Evolutionary conservation across 192 early-diverging fungal species (phyloP), one percentile per base, ranked within the genome.

Genomic region (Chytriomyces hyalinus): DNA sequence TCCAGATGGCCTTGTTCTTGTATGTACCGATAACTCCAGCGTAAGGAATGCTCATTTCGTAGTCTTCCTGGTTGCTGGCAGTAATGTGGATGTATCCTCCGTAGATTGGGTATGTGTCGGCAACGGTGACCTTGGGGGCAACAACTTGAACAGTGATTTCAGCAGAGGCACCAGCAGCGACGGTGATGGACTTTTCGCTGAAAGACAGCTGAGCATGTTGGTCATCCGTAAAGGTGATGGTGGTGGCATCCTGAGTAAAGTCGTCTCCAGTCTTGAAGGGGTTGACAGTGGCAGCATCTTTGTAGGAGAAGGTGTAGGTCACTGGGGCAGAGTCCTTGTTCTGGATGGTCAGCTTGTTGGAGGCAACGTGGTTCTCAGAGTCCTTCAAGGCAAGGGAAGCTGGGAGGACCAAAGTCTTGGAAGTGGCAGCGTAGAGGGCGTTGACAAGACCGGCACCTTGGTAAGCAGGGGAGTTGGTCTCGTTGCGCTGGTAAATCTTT

Each of bases 401-500:
- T 4, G 94, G 93, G 6, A 73, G 79, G 43, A 93, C 78, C 1
- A 77, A 47, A 1, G 81, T 80, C 9, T 84, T 83, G 5, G 90
- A 75, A 7, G 45, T 81, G 61, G 94, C 47, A 5, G 94, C 88
- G 46, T 86, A 70, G 53, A 80, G 84, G 51, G 93, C 74, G 80
- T 94, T 87, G 44, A 97, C 82, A 36, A 96, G 82, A 15, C 95
- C 95, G 47, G 83, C 83, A 13, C 93, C 93, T 76, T 92, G 91
- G 61, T 81, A 84, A 72, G 87, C 83, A 11, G 91, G 88, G 22
- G 90, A 86, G 6, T 88, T 88, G 22, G 83, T 78, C 26, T 71
- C 67, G 17, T 74, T 78, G 44, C 71, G 80, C 61, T 80, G 74
- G 48, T 65, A 81, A 60, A 86, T 76, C 9, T 8, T 13, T 13